phyloP scores from a whole-genome alignment of 352 stramenopile genomes.

The Peronosclerospora sorghi region DNA sequence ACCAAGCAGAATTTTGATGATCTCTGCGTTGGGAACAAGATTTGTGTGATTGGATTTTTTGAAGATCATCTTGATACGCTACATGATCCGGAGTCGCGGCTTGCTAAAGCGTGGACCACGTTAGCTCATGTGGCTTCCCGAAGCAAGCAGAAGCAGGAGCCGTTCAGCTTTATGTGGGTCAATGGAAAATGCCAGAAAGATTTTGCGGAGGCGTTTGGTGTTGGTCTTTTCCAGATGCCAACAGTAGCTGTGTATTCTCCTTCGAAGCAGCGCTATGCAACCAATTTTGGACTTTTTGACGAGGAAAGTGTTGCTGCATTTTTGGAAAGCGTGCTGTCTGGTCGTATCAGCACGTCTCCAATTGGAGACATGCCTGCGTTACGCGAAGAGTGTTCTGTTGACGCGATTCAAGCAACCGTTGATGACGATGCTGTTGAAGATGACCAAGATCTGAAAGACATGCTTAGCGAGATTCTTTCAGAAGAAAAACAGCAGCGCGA shows the following conservation, averaged over 20 bases:
- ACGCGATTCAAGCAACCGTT: constrained; percentile 31
- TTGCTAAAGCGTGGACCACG: constrained; percentile 31
- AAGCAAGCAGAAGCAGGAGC: constrained; percentile 40
- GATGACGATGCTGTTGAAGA: constrained; percentile 21
- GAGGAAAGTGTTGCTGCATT: constrained; percentile 43
- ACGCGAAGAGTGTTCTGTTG: constrained; percentile 35
- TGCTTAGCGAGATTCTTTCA: constrained; percentile 62
- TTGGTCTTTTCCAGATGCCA: constrained; percentile 66
- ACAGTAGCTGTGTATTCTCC: constrained; percentile 65
- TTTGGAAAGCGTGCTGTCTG: constrained; percentile 51
- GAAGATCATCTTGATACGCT: constrained; percentile 45
- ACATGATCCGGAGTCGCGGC: constrained; percentile 23
- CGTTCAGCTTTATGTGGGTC: constrained; percentile 66
- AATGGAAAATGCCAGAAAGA: constrained; percentile 65
- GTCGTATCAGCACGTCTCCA: constrained; percentile 46
- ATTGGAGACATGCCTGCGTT: constrained; percentile 31
- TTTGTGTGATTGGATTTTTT: constrained; percentile 74
- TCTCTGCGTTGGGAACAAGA: constrained; percentile 44
- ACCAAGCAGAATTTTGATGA: constrained; percentile 37
- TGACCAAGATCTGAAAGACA: constrained; percentile 45
- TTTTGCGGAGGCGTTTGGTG: constrained; percentile 55
- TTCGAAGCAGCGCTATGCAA: constrained; percentile 59
- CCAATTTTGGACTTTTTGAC: constrained; percentile 58
- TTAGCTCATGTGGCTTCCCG: constrained; percentile 32
- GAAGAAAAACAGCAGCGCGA: constrained; percentile 55